A percentile compares a stretch with the other conserved stretches of the same genome.
These are phyloP conservation scores for Plantago major DNA, from an alignment of 257 asterid genomes.

Conservation along the genomic window DNA sequence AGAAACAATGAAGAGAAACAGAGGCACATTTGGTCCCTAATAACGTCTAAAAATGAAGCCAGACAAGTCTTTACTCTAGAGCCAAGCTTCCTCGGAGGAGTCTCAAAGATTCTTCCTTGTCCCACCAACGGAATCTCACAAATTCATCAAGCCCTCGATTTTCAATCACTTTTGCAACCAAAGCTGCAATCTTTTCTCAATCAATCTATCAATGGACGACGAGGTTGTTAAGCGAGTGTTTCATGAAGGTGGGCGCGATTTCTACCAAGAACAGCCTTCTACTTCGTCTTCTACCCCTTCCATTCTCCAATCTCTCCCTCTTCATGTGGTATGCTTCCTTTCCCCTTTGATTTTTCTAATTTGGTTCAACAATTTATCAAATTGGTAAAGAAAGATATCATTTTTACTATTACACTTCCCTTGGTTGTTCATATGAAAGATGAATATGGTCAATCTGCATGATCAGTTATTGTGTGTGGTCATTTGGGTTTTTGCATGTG, in stretches of 20 bases:
- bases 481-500: constrained; percentile 4
- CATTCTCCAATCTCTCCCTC: constrained; percentile 93
- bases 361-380: constrained; percentile 6
- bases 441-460: not conserved
- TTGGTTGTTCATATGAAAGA: not conserved
- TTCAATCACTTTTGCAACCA: not conserved
- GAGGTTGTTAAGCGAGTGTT: constrained; percentile 85
- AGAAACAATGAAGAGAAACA: too few species aligned
- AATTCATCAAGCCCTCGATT: not conserved
- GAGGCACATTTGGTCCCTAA: too few species aligned
- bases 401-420: not conserved
- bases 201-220: constrained; percentile 60
- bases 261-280: constrained; percentile 76
- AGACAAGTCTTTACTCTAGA: too few species aligned
- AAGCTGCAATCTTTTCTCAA: constrained; percentile 16
- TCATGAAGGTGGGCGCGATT: constrained; percentile 97
- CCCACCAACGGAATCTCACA: not conserved
- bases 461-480: constrained; percentile 11
- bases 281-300: constrained; percentile 83
- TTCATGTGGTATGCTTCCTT: constrained; percentile 64
- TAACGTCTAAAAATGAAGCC: too few species aligned
- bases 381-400: not conserved
- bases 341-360: not conserved
- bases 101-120: too few species aligned
- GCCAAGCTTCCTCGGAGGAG: too few species aligned